Conservation (phyloP, 352 stramenopile genomes). For the Globisporangium uncinulatum region DNA sequence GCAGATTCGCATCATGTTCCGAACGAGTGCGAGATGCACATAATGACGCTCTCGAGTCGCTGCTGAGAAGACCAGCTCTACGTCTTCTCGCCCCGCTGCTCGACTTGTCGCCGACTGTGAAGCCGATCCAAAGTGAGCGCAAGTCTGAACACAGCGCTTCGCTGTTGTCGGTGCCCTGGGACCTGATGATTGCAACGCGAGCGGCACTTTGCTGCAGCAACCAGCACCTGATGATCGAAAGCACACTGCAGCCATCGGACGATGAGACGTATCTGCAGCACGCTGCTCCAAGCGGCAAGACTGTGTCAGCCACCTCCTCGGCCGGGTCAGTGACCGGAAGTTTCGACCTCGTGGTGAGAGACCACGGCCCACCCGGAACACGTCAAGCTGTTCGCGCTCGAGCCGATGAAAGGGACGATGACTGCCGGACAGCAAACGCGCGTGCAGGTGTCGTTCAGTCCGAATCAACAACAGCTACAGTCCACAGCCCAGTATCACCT, state of each 20-base stretch:
- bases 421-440: constrained; percentile 42
- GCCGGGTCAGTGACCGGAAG: constrained; percentile 17
- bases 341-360: constrained; percentile 58
- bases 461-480: constrained; percentile 5
- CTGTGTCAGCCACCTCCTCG: not conserved
- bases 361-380: constrained; percentile 28
- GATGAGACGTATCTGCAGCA: constrained; percentile 3
- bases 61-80: constrained; percentile 83
- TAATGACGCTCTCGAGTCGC: constrained; percentile 42
- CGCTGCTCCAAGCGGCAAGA: constrained; percentile 1
- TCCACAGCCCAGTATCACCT: not conserved
- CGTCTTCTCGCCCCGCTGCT: constrained; percentile 28
- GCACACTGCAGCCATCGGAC: constrained; percentile 23
- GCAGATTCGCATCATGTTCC: constrained; percentile 57
- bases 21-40: constrained; percentile 65
- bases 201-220: not conserved
- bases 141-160: not conserved
- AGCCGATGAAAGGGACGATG: constrained; percentile 61
- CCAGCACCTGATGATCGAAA: constrained; percentile 41
- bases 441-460: constrained; percentile 51
- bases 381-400: constrained; percentile 56
- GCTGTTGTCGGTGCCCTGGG: not conserved
- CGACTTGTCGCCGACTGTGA: constrained; percentile 13
- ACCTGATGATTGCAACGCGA: too few species aligned
- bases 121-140: not conserved